Conservation (phyloP, 192 early-diverging fungal species). For the Spinellus fusiger region DNA sequence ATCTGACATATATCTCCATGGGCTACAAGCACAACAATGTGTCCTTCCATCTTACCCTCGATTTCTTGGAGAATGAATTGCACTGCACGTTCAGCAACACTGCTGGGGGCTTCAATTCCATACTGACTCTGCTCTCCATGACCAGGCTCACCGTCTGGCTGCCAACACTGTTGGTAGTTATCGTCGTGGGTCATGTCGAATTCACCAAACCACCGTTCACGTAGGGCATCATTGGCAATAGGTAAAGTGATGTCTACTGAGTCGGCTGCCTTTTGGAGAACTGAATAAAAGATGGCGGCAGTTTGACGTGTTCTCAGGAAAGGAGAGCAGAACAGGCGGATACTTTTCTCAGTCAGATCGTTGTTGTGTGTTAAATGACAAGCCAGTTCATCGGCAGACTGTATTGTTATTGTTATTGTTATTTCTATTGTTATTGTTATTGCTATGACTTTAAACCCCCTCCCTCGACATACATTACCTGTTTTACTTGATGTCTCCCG, state of each 20-base stretch:
- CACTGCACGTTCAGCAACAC: slow-evolving; percentile 22
- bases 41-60: slow-evolving; percentile 16
- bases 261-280: slow-evolving; percentile 9
- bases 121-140: slow-evolving; percentile 17
- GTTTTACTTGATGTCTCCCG: slow-evolving; percentile 42
- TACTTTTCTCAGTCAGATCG: slow-evolving; percentile 3
- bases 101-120: slow-evolving; percentile 15
- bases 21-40: slow-evolving; percentile 36
- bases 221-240: slow-evolving; percentile 26
- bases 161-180: slow-evolving; percentile 40
- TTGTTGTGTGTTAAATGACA: slow-evolving; percentile 22
- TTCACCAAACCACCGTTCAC: slow-evolving; percentile 52
- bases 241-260: slow-evolving; percentile 7
- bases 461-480: slow-evolving; percentile 17
- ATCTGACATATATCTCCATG: slow-evolving; percentile 54
- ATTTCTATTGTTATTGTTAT: not conserved
- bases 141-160: slow-evolving; percentile 25
- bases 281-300: slow-evolving; percentile 34
- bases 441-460: not conserved
- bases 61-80: slow-evolving; percentile 29
- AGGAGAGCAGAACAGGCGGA: slow-evolving; percentile 44
- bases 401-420: not conserved
- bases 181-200: slow-evolving; percentile 43
- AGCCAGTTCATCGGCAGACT: slow-evolving; percentile 23
- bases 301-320: slow-evolving; percentile 49